These are phyloP conservation scores for Corniculantispora saksenae DNA, from an alignment of 2,329 filamentous ascomycete species.

Conservation along the genomic window DNA sequence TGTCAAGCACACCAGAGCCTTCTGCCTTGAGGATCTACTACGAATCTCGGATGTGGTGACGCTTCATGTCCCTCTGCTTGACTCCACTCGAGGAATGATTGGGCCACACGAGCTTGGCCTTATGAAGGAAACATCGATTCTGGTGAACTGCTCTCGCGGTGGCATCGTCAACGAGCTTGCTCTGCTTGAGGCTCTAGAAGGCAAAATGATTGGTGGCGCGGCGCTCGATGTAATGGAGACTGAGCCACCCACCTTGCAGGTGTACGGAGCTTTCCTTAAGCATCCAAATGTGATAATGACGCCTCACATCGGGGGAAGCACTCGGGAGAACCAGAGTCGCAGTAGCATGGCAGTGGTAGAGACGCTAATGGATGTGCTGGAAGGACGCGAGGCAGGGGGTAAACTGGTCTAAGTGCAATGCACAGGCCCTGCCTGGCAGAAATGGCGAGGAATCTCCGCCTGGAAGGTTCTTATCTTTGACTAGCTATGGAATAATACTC, in stretches of 20 bases:
- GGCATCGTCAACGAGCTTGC: constrained; percentile 39
- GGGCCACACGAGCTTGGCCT: constrained; percentile 23
- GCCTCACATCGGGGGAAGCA: constrained; percentile 46
- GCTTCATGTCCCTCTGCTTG: too few species aligned
- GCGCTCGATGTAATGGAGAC: constrained; percentile 14
- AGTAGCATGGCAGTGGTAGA: constrained; percentile 25
- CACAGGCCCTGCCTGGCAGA: neutral
- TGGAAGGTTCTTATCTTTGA: too few species aligned
- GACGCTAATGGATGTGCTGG: neutral
- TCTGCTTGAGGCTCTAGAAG: constrained; percentile 27
- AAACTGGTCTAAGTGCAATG: neutral
- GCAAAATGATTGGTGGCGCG: too few species aligned
- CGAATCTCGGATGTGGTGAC: too few species aligned
- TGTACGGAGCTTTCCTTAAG: constrained; percentile 34
- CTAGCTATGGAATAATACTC: too few species aligned
- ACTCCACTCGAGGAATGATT: constrained; percentile 24
- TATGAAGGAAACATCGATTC: constrained; percentile 29
- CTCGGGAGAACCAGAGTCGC: constrained; percentile 29
- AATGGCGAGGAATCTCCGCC: too few species aligned
- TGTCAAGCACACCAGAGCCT: too few species aligned
- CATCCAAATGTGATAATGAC: constrained; percentile 36
- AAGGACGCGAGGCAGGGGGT: neutral
- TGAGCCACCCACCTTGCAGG: constrained; percentile 30
- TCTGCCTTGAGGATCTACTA: too few species aligned
- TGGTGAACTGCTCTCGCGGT: constrained; percentile 34